phyloP scores from a whole-genome alignment of 2,329 filamentous ascomycete genomes.

The Aspergillus melleus region DNA sequence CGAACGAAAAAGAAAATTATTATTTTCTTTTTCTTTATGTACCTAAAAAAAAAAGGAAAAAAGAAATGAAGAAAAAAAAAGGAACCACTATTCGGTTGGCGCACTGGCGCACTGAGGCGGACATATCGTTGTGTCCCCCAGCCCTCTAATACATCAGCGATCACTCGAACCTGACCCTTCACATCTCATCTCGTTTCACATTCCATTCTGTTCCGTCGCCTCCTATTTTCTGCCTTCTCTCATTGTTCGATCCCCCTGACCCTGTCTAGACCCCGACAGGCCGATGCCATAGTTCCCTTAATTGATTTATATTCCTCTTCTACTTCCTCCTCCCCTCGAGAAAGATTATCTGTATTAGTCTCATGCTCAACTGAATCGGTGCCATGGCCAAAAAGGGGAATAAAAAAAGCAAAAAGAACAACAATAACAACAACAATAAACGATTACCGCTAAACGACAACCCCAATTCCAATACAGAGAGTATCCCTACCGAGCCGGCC shows the following conservation, averaged over 20 bases:
- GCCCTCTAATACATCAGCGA: conserved; percentile 31
- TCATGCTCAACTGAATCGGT: conserved; percentile 29
- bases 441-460: conserved; percentile 29
- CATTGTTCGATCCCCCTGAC: conserved; percentile 19
- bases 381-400: conserved; percentile 36
- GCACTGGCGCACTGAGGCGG: conserved; percentile 29
- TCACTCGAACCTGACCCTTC: conserved; percentile 25
- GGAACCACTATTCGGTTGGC: not conserved
- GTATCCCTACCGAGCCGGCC: conserved; percentile 23
- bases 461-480: conserved; percentile 24
- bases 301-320: conserved; percentile 23
- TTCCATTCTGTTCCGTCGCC: conserved; percentile 20
- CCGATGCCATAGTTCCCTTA: conserved; percentile 24
- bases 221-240: conserved; percentile 16
- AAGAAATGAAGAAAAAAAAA: conserved; percentile 15
- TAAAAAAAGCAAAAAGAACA: conserved; percentile 38
- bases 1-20: not conserved
- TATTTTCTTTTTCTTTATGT: too few relatives aligned
- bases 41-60: too few relatives aligned
- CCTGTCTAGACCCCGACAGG: conserved; percentile 27
- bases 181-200: conserved; percentile 23
- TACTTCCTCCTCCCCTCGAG: conserved; percentile 9
- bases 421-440: conserved; percentile 28
- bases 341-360: conserved; percentile 9
- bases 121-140: conserved; percentile 26